Evolutionary conservation across 2,329 filamentous ascomycete genomes (phyloP).

Genomic region (Colletotrichum aenigma): DNA sequence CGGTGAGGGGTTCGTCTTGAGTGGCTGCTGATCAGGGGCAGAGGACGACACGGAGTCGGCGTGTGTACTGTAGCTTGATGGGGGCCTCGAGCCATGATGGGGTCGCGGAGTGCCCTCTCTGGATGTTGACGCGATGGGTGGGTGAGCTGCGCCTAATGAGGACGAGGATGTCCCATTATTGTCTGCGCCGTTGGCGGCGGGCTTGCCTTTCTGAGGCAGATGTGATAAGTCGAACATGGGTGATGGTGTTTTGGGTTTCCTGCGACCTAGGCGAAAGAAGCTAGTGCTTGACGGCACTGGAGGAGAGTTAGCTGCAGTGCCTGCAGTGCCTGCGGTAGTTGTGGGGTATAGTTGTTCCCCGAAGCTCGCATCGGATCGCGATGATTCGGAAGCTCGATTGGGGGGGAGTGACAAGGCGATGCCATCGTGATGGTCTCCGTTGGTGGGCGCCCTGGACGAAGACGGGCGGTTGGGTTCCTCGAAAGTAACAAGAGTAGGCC

Average conservation of each 20-base stretch:
- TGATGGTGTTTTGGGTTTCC: slow-evolving; percentile 75
- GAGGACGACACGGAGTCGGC: slow-evolving; percentile 32
- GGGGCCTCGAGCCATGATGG: slow-evolving; percentile 6
- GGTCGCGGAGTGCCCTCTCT: slow-evolving; percentile 12
- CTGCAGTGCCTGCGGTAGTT: slow-evolving; percentile 59
- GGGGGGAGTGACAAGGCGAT: background rate
- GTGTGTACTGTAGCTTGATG: slow-evolving; percentile 16
- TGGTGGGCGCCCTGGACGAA: slow-evolving; percentile 32
- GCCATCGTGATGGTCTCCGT: slow-evolving; percentile 5
- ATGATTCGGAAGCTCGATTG: slow-evolving; percentile 66
- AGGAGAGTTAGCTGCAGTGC: slow-evolving; percentile 55
- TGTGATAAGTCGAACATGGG: slow-evolving; percentile 85
- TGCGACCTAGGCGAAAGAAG: slow-evolving; percentile 81
- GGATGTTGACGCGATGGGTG: background rate
- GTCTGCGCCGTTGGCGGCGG: slow-evolving; percentile 29
- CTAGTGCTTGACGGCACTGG: slow-evolving; percentile 65
- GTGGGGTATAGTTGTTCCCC: slow-evolving; percentile 67
- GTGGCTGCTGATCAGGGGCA: slow-evolving; percentile 26
- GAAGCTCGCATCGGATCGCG: slow-evolving; percentile 84
- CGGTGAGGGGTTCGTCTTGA: slow-evolving; percentile 46
- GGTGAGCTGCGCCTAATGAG: slow-evolving; percentile 38
- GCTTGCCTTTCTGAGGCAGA: slow-evolving; percentile 75
- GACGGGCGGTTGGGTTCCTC: slow-evolving; percentile 63
- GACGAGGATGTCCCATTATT: slow-evolving; percentile 43
- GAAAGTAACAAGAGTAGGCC: slow-evolving; percentile 43